Evolutionary conservation across 2,329 filamentous ascomycete species (phyloP).

Genomic region (Beauveria sp.): DNA sequence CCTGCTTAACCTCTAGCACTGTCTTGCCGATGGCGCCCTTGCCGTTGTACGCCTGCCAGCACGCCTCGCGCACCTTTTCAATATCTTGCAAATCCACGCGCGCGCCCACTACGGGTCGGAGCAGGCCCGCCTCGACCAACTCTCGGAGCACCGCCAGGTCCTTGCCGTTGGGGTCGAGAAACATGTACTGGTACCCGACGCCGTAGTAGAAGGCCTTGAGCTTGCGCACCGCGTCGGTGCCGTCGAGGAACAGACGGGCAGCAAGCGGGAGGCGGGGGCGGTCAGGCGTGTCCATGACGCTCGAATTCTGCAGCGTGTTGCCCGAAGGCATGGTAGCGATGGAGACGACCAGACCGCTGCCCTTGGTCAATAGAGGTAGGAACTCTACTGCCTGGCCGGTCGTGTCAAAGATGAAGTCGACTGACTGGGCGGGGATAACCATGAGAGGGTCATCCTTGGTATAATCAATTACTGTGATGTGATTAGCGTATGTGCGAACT

Average conservation of each 20-base stretch:
- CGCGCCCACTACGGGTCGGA: conserved; percentile 16
- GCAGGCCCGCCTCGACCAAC: conserved; percentile 13
- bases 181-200: conserved; percentile 29
- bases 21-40: conserved; percentile 35
- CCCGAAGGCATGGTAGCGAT: conserved; percentile 28
- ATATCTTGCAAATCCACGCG: conserved; percentile 25
- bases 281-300: conserved; percentile 20
- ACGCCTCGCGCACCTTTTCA: conserved; percentile 28
- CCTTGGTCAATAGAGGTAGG: conserved; percentile 28
- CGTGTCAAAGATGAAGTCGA: conserved; percentile 39
- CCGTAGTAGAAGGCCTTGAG: conserved; percentile 26
- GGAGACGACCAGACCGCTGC: conserved; percentile 26
- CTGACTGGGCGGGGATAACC: conserved; percentile 24
- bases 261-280: conserved; percentile 20
- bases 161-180: conserved; percentile 24
- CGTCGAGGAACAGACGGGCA: conserved; percentile 21
- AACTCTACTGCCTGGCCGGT: conserved; percentile 26
- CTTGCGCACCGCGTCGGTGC: conserved; percentile 23
- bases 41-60: conserved; percentile 26
- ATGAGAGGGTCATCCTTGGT: conserved; percentile 16
- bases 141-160: conserved; percentile 18
- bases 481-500: not conserved
- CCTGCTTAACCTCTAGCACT: conserved; percentile 17
- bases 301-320: conserved; percentile 23
- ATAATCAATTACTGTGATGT: conserved; percentile 18